Base-by-base conservation (phyloP, 2,329 filamentous ascomycete species). In the Hymenoscyphus repandus region DNA sequence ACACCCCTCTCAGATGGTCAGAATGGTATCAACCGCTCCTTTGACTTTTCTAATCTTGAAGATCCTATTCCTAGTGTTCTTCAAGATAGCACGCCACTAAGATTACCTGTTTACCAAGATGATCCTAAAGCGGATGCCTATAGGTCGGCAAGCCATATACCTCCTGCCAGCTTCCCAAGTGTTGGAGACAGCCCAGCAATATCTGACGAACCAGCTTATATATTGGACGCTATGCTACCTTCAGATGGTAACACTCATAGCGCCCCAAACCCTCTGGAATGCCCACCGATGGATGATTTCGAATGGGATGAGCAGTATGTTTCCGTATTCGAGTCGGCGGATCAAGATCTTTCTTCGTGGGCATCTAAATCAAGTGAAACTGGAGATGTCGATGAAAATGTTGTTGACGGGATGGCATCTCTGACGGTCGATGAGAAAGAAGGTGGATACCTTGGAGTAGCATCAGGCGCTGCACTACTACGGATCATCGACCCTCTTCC, bases 381-480 rank as follows among this genome's bases (percentile, higher is more conserved):
- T 17, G 49, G 22, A 6, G 49, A 49, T n/a, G 20, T 18, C n/a
- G 51, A 48, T 20, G 43, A 54, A 37, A 49, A 22, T 20, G 47
- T 50, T 15, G 40, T 57, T 30, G 55, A 57, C 38, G 55, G 55
- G 22, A 57, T 57, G 55, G 55, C 55, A n/a, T 56, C 55, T 12
- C 43, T 57, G 12, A 53, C 55, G 1, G 53, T 55, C 12, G 47
- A 52, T 11, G 53, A 56, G n/a, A 38, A 47, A 50, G 52, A 52
- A 22, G 53, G 44, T 18, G 55, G 55, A 11, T 57, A 57, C 34
- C 45, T 57, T 7, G 55, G 55, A n/a, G 44, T 52, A 22, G 55
- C 50, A 22, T 57, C 55, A 27, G 53, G 53, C 12, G 53, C 53
- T 13, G 55, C 53, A 17, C 37, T 56, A 13, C 44, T 57, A 15